Evolutionary conservation across 495 filamentous ascomycete genomes (phyloP), one percentile per base, ranked within the genome.

Genomic region (Lichenothelia convexa): DNA sequence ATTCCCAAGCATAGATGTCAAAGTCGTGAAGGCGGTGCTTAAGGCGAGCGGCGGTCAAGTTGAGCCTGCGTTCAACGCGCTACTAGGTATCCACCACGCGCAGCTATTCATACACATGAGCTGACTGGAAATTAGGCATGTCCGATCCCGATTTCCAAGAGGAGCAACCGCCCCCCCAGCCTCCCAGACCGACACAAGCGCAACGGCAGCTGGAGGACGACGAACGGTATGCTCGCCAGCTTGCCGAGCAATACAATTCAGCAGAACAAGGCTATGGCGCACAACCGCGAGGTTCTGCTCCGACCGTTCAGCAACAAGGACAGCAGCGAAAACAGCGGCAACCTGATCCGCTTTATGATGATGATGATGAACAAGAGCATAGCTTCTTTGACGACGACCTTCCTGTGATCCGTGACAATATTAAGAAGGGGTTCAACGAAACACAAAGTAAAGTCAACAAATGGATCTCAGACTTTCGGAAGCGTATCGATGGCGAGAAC

Each of bases 311-410:
- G 30, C 42, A 40, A 5, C 43, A 38, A 23, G 41, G 24, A 30
- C 35, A 45, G 17, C 35, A 41, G 22, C 39, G 52, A n/a, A 47
- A 45, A 1, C 47, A 50, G 6, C 41, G 55, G 21, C 52, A 44
- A 47, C 57, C 46, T 21, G 57, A 47, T 48, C 61, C 41, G 40
- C 46, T 43, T 13, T 50, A 66, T 52, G 66, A 72, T 45, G 62
- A 76, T 46, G 39, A 46, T 16, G 15, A 40, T n/a, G n/a, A n/a
- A n/a, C 62, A 73, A 43, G 75, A 82, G 33, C 82, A 77, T 48
- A 93, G 71, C 60, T 94, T 93, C 51, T 73, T 97, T 52, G 87
- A 97, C 53, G 89, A 97, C 49, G 89, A 97, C 46, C 67, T 97
- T 30, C 89, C 89, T 2, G 75, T 86, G 32, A 94, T 97, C 53